Base-by-base conservation (phyloP, 345 rosid genomes). In the Garcia nutans region DNA sequence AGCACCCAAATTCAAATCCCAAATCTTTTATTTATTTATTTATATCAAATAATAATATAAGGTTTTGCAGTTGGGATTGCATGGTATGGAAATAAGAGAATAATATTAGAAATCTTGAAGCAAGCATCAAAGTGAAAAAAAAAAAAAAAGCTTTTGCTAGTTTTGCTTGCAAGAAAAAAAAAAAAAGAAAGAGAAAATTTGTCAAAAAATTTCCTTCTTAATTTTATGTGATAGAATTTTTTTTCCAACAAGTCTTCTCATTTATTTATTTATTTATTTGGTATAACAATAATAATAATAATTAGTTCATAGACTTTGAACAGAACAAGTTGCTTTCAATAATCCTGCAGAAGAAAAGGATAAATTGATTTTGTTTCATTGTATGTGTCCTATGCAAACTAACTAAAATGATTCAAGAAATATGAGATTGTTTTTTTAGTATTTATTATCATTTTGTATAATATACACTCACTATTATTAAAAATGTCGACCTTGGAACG, bases 131-230 rank as follows among this genome's bases (percentile, higher is more conserved):
- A 71, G n/a, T 13, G n/a, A n/a, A n/a, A n/a, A n/a, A n/a, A n/a
- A n/a, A n/a, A 2, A 28, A 28, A 37, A 28, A 10, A 44, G 50
- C 52, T 47, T 72, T 59, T 10, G 55, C 2, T 26, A 31, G 68
- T 61, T 73, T 47, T 45, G 66, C 75, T 72, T 72, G 67, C 67
- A 59, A 72, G 75, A 44, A 58, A 72, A 66, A 44, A 58, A 72
- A 59, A 72, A 66, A 44, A 58, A 72, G 75, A 44, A 58, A 72
- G 24, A 71, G 19, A 71, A 33, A 28, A 1, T 28, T 28, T 23
- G 42, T 13, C 10, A 8, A 8, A 37, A 8, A 60, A 24, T 10
- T 23, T 42, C 24, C 9, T 42, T 20, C 6, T 23, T 11, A 23
- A 23, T 3, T 68, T 16, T 0, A 28, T 16, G 41, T 28, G 8